These are phyloP conservation scores for Pseudogymnoascus sp. DNA, from an alignment of 2,329 filamentous ascomycete species.

Conservation along the genomic window DNA sequence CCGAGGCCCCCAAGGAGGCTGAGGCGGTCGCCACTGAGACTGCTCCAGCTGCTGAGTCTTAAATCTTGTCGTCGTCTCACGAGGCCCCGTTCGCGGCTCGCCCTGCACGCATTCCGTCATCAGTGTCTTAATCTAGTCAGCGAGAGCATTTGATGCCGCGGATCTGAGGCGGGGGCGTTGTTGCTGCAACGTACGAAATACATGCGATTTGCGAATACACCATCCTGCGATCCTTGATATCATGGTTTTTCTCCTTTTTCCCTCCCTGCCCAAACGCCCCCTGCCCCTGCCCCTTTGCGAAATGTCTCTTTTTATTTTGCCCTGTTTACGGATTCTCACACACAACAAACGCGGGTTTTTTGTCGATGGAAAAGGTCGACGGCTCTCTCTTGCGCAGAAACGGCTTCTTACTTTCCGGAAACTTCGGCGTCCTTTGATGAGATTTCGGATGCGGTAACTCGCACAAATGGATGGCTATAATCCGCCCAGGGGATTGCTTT, in stretches of 20 bases:
- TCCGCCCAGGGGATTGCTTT: conserved; percentile 15
- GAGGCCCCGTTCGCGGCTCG: conserved; percentile 32
- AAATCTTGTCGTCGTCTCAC: conserved; percentile 33
- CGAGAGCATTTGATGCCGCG: conserved; percentile 16
- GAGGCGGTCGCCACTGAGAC: conserved; percentile 17
- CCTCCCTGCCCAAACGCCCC: conserved; percentile 11
- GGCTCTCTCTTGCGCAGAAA: conserved; percentile 20
- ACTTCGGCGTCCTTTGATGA: conserved; percentile 14
- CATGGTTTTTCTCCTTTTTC: conserved; percentile 29
- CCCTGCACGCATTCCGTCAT: conserved; percentile 18
- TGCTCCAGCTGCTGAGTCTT: conserved; percentile 43
- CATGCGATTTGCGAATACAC: conserved; percentile 28
- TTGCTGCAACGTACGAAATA: conserved; percentile 30
- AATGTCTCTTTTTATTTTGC: conserved; percentile 17
- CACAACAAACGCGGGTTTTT: conserved; percentile 19
- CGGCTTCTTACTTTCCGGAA: conserved; percentile 23
- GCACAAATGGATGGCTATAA: conserved; percentile 17
- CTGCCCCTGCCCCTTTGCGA: conserved; percentile 13
- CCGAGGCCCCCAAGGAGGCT: conserved; percentile 31
- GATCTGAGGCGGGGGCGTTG: conserved; percentile 25
- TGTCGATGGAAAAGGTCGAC: conserved; percentile 20
- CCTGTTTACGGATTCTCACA: conserved; percentile 17
- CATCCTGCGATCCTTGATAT: conserved; percentile 30
- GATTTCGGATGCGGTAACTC: conserved; percentile 24
- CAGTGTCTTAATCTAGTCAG: conserved; percentile 13